A percentile compares a stretch with the other conserved stretches of the same genome.
Evolutionary conservation across 805 yeast species (phyloP).

Genomic region (Candida jianshihensis): DNA sequence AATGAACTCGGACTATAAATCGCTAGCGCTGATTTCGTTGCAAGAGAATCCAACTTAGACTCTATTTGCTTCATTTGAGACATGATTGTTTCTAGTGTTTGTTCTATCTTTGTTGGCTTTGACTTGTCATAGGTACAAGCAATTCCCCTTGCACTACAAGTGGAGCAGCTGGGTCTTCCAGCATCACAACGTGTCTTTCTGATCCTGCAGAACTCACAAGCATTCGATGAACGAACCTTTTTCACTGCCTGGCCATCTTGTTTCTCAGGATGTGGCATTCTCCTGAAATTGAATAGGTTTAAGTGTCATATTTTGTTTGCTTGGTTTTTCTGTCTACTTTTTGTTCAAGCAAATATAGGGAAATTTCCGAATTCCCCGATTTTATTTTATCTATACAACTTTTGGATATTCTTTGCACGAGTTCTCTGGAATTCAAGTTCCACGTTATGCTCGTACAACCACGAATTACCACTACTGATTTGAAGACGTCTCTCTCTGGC

Average conservation of each 20-base stretch:
- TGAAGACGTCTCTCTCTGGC: not conserved
- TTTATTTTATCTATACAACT: too few relatives aligned
- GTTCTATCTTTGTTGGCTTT: slow-evolving; percentile 1
- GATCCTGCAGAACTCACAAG: slow-evolving; percentile 3
- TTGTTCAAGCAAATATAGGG: too few relatives aligned
- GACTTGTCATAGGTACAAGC: not conserved
- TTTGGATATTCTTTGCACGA: slow-evolving; percentile 1
- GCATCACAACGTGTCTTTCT: slow-evolving; percentile 3
- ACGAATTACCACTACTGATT: not conserved
- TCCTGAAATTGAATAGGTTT: too few relatives aligned
- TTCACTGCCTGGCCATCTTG: too few relatives aligned
- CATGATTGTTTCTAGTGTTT: not conserved
- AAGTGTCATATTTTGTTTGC: too few relatives aligned
- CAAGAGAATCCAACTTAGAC: not conserved
- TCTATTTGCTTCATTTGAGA: not conserved
- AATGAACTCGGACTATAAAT: not conserved
- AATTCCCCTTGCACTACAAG: not conserved
- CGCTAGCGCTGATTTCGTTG: too few relatives aligned
- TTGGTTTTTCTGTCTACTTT: too few relatives aligned
- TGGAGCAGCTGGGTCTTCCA: slow-evolving; percentile 1
- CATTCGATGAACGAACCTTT: too few relatives aligned
- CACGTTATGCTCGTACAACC: slow-evolving; percentile 2
- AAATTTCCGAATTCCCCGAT: too few relatives aligned
- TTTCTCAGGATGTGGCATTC: too few relatives aligned
- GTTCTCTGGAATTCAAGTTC: slow-evolving; percentile 1